Evolutionary conservation across 441 rosid species (phyloP).

Genomic region (Aquilaria agallochum): DNA sequence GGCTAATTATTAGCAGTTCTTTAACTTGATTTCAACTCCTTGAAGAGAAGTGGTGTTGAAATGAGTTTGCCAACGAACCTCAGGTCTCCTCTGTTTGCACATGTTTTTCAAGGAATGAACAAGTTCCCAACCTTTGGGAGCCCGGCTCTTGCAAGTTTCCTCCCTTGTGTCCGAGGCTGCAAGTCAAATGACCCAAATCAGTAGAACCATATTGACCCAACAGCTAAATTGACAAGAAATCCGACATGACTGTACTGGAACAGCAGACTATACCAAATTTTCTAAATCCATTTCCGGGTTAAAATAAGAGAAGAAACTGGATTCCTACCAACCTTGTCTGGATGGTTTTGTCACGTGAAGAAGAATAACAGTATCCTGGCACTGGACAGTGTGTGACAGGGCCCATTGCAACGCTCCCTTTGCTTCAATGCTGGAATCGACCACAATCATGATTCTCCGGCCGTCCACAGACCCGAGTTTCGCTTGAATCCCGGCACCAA

Average conservation of each 20-base stretch:
- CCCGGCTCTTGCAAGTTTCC: conserved; percentile 33
- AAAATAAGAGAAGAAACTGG: neutral
- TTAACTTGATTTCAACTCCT: too few relatives aligned
- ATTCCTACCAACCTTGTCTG: conserved; percentile 38
- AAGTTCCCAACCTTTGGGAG: conserved; percentile 45
- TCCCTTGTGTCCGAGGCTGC: conserved; percentile 27
- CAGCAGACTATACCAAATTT: too few relatives aligned
- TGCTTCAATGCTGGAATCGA: conserved; percentile 70
- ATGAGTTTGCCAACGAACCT: conserved; percentile 33
- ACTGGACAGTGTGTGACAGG: conserved; percentile 77
- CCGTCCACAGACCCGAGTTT: conserved; percentile 28
- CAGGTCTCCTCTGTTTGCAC: conserved; percentile 73
- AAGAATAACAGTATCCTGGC: conserved; percentile 63
- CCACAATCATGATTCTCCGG: conserved; percentile 78
- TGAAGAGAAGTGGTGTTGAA: neutral
- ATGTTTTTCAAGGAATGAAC: conserved; percentile 48
- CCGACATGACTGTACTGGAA: neutral
- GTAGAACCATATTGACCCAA: neutral
- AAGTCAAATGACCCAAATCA: neutral
- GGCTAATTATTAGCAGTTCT: too few relatives aligned
- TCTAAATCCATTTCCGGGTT: too few relatives aligned
- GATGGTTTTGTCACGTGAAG: conserved; percentile 56
- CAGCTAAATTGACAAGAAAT: neutral
- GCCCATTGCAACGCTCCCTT: conserved; percentile 89
- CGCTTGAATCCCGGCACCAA: conserved; percentile 11